Percentiles rank a stretch among this genome's conserved stretches.
These are phyloP conservation scores for Tieghemostelium lacteum DNA, from an alignment of 78 protist species.

Conservation along the genomic window DNA sequence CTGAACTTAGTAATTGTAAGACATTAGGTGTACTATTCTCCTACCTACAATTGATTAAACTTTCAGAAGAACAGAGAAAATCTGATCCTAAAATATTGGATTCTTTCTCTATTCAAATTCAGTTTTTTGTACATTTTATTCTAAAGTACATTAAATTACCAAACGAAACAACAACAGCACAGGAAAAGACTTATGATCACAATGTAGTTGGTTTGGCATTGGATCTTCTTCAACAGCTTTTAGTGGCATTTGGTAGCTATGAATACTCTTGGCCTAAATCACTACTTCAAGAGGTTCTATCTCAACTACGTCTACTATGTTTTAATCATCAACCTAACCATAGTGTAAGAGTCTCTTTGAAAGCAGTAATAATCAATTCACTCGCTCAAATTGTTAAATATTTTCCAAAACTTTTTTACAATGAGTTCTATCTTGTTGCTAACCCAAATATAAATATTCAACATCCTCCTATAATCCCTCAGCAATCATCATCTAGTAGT, in stretches of 20 bases:
- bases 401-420: constrained; percentile 41
- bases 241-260: constrained; percentile 36
- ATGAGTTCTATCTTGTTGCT: constrained; percentile 34
- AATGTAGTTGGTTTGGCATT: constrained; percentile 73
- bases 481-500: not conserved
- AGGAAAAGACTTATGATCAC: constrained; percentile 66
- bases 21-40: constrained; percentile 55
- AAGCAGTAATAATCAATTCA: constrained; percentile 56
- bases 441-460: no score
- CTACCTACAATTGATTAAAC: constrained; percentile 50
- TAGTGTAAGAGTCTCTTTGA: constrained; percentile 48
- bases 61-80: constrained; percentile 23
- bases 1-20: not conserved
- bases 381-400: constrained; percentile 60
- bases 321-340: not conserved
- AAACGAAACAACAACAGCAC: constrained; percentile 3
- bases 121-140: constrained; percentile 52
- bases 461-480: not conserved
- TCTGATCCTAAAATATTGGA: constrained; percentile 28
- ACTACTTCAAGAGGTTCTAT: constrained; percentile 9
- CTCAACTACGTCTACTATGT: constrained; percentile 12
- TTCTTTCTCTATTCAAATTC: constrained; percentile 19
- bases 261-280: constrained; percentile 66
- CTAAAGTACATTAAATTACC: constrained; percentile 37
- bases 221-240: constrained; percentile 59